Percentiles rank a stretch among this genome's conserved stretches.
Conservation (phyloP, 495 filamentous ascomycete species). For the Penicillium bovifimosum region DNA sequence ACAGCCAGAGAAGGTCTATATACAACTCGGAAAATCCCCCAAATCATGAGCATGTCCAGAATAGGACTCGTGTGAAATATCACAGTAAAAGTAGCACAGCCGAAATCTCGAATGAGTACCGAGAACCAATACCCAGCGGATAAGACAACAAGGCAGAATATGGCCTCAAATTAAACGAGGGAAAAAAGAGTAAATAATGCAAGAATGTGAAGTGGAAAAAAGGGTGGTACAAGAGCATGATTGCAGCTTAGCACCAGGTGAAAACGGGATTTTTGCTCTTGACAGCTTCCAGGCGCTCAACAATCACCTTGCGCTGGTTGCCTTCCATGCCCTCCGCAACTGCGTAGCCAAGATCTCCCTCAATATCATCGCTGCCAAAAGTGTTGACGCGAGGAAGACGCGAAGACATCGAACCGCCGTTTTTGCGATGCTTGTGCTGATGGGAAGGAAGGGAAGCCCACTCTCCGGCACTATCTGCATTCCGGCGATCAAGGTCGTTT, state of each 20-base stretch:
- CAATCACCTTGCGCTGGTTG: slow-evolving; percentile 85
- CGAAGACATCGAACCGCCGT: slow-evolving; percentile 40
- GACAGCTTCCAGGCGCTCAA: slow-evolving; percentile 89
- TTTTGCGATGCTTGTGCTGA: slow-evolving; percentile 33
- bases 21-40: slow-evolving; percentile 25
- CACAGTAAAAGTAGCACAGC: slow-evolving; percentile 4
- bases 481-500: slow-evolving; percentile 27
- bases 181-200: slow-evolving; percentile 8
- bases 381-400: slow-evolving; percentile 27
- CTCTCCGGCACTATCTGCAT: slow-evolving; percentile 23
- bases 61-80: slow-evolving; percentile 10
- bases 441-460: slow-evolving; percentile 37
- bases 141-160: slow-evolving; percentile 14
- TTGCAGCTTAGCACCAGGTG: slow-evolving; percentile 75
- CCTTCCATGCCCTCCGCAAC: slow-evolving; percentile 92
- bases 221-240: not conserved
- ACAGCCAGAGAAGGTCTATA: slow-evolving; percentile 28
- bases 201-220: slow-evolving; percentile 5
- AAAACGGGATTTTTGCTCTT: slow-evolving; percentile 95
- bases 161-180: slow-evolving; percentile 14
- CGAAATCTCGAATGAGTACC: not conserved
- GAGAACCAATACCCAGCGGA: not conserved
- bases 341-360: slow-evolving; percentile 90
- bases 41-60: slow-evolving; percentile 23
- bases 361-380: slow-evolving; percentile 68